Percentiles rank a stretch among this genome's conserved stretches.
These are phyloP conservation scores for Blastocystis sp. DNA, from an alignment of 352 stramenopile species.

Conservation along the genomic window DNA sequence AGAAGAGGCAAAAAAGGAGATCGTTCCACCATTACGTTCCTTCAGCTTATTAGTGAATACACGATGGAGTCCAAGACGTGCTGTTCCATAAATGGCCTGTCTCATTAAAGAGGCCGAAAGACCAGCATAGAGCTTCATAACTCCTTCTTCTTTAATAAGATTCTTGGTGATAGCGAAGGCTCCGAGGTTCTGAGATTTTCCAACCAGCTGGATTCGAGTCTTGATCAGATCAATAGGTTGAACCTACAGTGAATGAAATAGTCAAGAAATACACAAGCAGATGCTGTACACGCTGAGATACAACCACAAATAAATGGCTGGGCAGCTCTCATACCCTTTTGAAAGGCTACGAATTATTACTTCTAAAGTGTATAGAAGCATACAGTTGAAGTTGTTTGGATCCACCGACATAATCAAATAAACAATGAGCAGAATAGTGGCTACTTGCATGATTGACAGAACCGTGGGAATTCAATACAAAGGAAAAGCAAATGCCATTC, in stretches of 20 bases:
- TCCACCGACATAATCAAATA: conserved; percentile 31
- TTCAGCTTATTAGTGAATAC: conserved; percentile 65
- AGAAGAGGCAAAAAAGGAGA: conserved; percentile 65
- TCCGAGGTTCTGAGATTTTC: conserved; percentile 71
- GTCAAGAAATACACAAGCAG: not conserved
- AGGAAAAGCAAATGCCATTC: not conserved
- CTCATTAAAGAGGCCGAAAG: conserved; percentile 68
- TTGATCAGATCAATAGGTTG: conserved; percentile 83
- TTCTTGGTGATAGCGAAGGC: conserved; percentile 73
- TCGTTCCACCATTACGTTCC: conserved; percentile 64
- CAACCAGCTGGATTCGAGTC: conserved; percentile 78
- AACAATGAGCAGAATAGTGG: not conserved
- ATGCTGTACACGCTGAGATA: conserved; percentile 56
- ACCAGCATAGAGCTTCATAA: conserved; percentile 79
- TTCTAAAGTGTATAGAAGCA: too few species aligned
- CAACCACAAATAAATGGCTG: conserved; percentile 57
- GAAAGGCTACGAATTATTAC: conserved; percentile 10
- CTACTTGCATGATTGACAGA: not conserved
- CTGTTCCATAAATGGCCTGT: conserved; percentile 70
- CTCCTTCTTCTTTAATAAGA: conserved; percentile 74
- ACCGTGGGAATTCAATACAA: not conserved
- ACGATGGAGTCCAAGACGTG: conserved; percentile 68
- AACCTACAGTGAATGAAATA: conserved; percentile 66
- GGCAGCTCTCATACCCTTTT: conserved; percentile 36
- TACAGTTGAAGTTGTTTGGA: conserved; percentile 9